Evolutionary conservation across 2,329 filamentous ascomycete species (phyloP).

Genomic region (Bipolaris zeicola): DNA sequence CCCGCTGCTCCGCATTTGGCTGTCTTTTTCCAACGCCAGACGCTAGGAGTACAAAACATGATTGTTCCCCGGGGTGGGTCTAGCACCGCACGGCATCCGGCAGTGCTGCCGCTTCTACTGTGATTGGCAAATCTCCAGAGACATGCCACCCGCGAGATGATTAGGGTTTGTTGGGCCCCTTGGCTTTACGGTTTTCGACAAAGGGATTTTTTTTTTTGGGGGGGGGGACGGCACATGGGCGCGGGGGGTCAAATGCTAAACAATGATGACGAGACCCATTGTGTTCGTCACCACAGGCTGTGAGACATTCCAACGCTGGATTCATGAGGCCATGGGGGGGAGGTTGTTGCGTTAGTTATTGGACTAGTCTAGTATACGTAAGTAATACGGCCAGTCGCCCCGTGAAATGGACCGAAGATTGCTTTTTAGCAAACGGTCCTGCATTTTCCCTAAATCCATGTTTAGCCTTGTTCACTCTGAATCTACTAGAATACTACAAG

Average conservation of each 20-base stretch:
- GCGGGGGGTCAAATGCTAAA: not conserved
- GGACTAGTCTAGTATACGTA: not conserved
- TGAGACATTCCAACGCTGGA: not conserved
- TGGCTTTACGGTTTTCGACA: slow-evolving; percentile 11
- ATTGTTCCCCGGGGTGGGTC: slow-evolving; percentile 20
- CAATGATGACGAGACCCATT: slow-evolving; percentile 5
- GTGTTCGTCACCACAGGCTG: not conserved
- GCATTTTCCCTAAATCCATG: slow-evolving; percentile 6
- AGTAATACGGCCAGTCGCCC: not conserved
- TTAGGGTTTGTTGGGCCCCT: slow-evolving; percentile 23
- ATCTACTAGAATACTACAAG: slow-evolving; percentile 2
- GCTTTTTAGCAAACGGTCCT: slow-evolving; percentile 13
- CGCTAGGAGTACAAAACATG: slow-evolving; percentile 16
- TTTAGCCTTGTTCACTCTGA: slow-evolving; percentile 6
- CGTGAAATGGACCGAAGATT: slow-evolving; percentile 5
- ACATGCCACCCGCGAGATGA: slow-evolving; percentile 7
- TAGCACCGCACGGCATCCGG: slow-evolving; percentile 21
- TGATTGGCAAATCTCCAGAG: slow-evolving; percentile 31
- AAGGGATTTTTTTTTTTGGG: not conserved
- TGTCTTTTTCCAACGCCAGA: slow-evolving; percentile 9
- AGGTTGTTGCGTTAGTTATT: slow-evolving; percentile 1
- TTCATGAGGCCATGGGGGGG: slow-evolving; percentile 1
- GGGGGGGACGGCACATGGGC: not conserved
- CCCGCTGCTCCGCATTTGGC: slow-evolving; percentile 23
- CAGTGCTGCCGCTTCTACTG: slow-evolving; percentile 15